Base-by-base conservation (phyloP, 345 rosid species). In the Salix udensis region DNA sequence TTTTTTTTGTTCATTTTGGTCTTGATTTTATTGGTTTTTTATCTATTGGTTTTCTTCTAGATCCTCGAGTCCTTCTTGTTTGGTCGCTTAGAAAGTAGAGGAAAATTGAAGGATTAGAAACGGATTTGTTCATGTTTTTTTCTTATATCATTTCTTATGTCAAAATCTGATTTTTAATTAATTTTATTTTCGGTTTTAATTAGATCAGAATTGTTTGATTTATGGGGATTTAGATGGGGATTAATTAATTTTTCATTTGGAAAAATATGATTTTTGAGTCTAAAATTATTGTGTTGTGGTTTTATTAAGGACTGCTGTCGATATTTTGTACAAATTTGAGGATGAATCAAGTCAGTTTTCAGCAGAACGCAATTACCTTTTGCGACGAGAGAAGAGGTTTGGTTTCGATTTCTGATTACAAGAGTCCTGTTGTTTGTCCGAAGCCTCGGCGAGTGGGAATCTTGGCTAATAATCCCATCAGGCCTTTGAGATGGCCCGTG, bases 301-400 rank as follows among this genome's bases (percentile, higher is more conserved):
- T 10, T 40, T 40, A 9, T 40, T 11, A 40, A 40, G 46, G 46
- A 75, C 86, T 81, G 85, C 75, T 72, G 82, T 58, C 13, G 5
- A 84, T 48, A 80, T 50, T 48, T 73, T 55, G 77, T 42, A 36
- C 60, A 42, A 79, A 71, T 74, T 82, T 62, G 77, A 86, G 84
- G 91, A 95, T 93, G 98, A 88, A 88, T 86, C 92, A 86, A 75
- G 89, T 84, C 36, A 83, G 86, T 84, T 84, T 88, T 79, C 96
- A 90, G 90, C 89, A 87, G 90, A 88, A 88, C 88, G 93, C 93
- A 85, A 82, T 84, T 69, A 74, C 86, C 48, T 77, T 87, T 61
- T 74, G 80, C 61, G 94, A 90, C 55, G 97, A 86, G 77, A 71
- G 83, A 80, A 77, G 85, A 76, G 87, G 93, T 48, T 77, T 78